Base-by-base conservation (phyloP, 1,139 yeast species). In the Scheffersomyces illinoinensis region DNA sequence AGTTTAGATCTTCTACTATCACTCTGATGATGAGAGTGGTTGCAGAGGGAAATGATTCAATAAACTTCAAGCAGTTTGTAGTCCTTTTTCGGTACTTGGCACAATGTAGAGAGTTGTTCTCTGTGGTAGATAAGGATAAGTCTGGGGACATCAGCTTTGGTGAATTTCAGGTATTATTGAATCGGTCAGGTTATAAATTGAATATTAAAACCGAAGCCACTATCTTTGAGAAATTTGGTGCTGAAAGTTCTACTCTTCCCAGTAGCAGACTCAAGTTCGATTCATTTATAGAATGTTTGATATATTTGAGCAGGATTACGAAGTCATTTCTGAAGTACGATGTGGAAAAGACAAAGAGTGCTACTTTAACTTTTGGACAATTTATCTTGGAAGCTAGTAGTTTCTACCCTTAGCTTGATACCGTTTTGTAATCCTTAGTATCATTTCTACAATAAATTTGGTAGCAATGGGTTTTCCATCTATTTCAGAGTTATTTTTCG, bases 311-410 rank as follows among this genome's bases (percentile, higher is more conserved):
- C 71, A 85, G 91, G 63, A 82, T 90, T 65, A 91, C 97, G 1
- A 93, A 90, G 68, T 81, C 88, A 6, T 91, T 91, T 77, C 89
- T 90, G 69, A 88, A 87, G 69, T 90, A 85, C 71, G 97, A 91
- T 72, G 76, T 82, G 33, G 92, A 89, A 64, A 83, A 90, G 57
- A 88, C 90, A 53, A 97, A 97, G 14, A 84, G 86, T 56, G 93
- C 95, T 5, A 87, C 91, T 0, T 84, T 91, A 48, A 87, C 88
- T 46, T 91, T 89, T 70, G 91, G 89, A 71, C 93, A 90, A 70
- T 91, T 89, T 66, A 81, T 91, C 61, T 88, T 87, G 64, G 91
- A 88, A 66, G 83, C 88, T 20, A 77, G 81, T 66, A 78, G 73
- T 62, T 67, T 80, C 43, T 33, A 33, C 43, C 43, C 43, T 33